These are phyloP conservation scores for Skeletonema grethae DNA, from an alignment of 108 stramenopile genomes.

Conservation along the genomic window DNA sequence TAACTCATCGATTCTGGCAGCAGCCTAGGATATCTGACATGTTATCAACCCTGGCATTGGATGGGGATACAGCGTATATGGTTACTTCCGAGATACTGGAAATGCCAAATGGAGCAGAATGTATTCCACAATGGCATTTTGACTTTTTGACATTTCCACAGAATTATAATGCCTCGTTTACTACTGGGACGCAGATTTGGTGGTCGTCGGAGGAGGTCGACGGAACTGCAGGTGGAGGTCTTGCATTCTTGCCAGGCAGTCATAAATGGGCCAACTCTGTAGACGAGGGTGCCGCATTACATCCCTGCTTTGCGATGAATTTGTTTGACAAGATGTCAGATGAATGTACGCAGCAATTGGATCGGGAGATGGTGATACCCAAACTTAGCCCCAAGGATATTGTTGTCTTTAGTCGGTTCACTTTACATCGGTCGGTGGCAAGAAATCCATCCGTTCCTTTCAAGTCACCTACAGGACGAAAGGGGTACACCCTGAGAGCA, in stretches of 20 bases:
- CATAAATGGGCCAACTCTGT: neutral
- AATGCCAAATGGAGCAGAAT: neutral
- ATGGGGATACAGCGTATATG: neutral
- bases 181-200: constrained; percentile 5
- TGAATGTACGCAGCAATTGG: neutral
- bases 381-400: neutral
- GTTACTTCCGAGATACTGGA: neutral
- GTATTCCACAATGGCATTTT: constrained; percentile 1
- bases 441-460: constrained; percentile 4
- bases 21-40: constrained; percentile 1
- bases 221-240: neutral
- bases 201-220: constrained; percentile 4
- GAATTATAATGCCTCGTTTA: constrained; percentile 3
- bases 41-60: neutral
- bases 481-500: neutral
- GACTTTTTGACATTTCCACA: neutral
- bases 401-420: constrained; percentile 7
- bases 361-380: constrained; percentile 4
- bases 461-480: constrained; percentile 6
- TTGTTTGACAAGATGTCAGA: constrained; percentile 8
- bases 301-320: constrained; percentile 9
- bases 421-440: constrained; percentile 8
- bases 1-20: constrained; percentile 8
- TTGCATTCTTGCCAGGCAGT: neutral
- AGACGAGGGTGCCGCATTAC: neutral